Percentiles rank a stretch among this genome's conserved stretches.
These are phyloP conservation scores for Tolypocladium tropicale DNA, from an alignment of 2,329 filamentous ascomycete species.

Conservation along the genomic window DNA sequence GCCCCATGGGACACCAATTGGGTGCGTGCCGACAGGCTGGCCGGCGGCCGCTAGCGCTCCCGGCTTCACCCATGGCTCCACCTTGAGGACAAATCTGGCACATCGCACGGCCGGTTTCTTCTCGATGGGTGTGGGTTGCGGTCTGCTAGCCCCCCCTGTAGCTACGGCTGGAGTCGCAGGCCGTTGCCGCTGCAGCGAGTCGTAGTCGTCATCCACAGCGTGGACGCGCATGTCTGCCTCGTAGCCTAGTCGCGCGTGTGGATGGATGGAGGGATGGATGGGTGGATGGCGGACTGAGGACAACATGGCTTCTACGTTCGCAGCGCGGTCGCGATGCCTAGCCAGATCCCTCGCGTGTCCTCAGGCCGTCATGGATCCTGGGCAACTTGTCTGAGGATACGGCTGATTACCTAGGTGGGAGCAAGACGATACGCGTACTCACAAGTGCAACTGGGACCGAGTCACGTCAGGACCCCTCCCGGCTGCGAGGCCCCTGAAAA, in stretches of 20 bases:
- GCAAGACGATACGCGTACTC: not conserved
- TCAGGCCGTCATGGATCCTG: not conserved
- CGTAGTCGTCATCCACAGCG: not conserved
- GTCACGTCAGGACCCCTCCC: not conserved
- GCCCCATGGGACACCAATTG: constrained; percentile 1
- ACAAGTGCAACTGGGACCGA: no score
- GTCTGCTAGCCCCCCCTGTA: not conserved
- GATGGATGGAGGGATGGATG: not conserved
- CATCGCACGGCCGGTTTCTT: not conserved
- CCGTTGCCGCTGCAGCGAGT: not conserved
- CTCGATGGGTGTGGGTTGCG: not conserved
- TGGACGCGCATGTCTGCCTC: constrained; percentile 7
- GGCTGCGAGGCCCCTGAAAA: not conserved
- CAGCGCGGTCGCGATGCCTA: not conserved
- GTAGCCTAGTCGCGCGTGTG: constrained; percentile 5
- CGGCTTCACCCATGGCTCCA: constrained; percentile 1
- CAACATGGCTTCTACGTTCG: not conserved
- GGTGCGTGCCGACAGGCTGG: constrained; percentile 19
- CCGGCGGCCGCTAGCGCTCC: constrained; percentile 10
- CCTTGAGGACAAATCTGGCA: constrained; percentile 3
- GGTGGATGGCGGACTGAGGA: not conserved
- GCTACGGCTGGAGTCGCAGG: not conserved
- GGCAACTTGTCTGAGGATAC: not conserved
- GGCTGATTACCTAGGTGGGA: no score
- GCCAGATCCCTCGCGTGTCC: not conserved